Evolutionary conservation across 2,329 filamentous ascomycete species (phyloP), one percentile per base, ranked within the genome.

Genomic region (Pseudogymnoascus verrucosus): DNA sequence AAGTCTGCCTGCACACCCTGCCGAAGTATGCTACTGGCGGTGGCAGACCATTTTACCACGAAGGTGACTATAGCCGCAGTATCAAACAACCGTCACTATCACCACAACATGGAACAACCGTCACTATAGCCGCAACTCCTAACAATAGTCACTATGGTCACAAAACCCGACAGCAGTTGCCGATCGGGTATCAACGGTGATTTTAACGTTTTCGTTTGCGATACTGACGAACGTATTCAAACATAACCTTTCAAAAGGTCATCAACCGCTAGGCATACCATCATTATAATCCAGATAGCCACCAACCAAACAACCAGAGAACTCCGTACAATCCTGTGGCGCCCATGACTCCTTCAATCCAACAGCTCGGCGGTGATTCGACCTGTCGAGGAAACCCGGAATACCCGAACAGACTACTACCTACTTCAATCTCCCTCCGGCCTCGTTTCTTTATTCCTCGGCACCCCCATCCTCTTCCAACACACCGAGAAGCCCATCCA

Each of bases 401-500:
- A 34, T 19, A 34, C 26, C 51, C 28, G 21, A 57, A 36, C 28
- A 57, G 28, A 34, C 51, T 34, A 34, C 51, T 19, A 21, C n/a
- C n/a, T 57, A 57, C 51, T 57, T 28, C 51, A 57, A 34, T 28
- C 19, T 36, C n/a, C 16, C 31, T 19, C 28, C n/a, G n/a, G 2
- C 4, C 44, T 5, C 51, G 3, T 34, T 34, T 34, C 28, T 34
- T 34, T 34, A 57, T 19, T 36, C 51, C 51, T 57, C 51, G 8
- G 51, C 51, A 31, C 51, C 59, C 36, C 39, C 31, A 69, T 86
- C 82, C 70, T 86, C 84, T 72, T 86, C 82, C 81, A 86, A 85
- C 79, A 86, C 83, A 57, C 82, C 78, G 69, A 86, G 84, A 66
- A 86, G 75, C 65, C 80, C 83, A 71, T 85, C 82, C 61, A 87